Percentiles rank a stretch among this genome's conserved stretches.
phyloP scores from a whole-genome alignment of 305 asterid species.

The Rubia tinctorum region DNA sequence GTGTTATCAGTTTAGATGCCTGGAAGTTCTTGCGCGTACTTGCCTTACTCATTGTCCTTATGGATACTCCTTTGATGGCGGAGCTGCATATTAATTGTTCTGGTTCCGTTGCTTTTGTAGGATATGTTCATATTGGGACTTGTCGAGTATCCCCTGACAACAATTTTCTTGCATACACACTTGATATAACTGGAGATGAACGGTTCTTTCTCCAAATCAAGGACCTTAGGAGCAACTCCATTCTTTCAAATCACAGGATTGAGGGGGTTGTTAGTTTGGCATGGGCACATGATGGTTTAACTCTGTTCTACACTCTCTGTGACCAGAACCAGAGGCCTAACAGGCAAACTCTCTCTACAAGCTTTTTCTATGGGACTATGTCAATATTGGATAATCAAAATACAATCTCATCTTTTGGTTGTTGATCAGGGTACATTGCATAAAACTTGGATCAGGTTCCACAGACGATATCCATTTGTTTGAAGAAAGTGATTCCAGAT shows the following conservation, averaged over 20 bases:
- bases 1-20: no score
- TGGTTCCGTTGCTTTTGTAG: slow-evolving; percentile 36
- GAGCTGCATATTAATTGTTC: slow-evolving; percentile 8
- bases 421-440: slow-evolving; percentile 59
- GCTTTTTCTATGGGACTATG: slow-evolving; percentile 7
- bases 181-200: slow-evolving; percentile 73
- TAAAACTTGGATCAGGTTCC: slow-evolving; percentile 51
- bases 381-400: slow-evolving; percentile 4
- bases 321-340: slow-evolving; percentile 83
- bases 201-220: slow-evolving; percentile 73
- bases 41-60: background rate
- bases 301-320: slow-evolving; percentile 71
- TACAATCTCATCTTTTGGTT: slow-evolving; percentile 27
- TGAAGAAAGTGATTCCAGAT: slow-evolving; percentile 78
- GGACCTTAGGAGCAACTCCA: slow-evolving; percentile 49
- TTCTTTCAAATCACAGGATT: slow-evolving; percentile 44
- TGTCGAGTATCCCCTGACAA: slow-evolving; percentile 94
- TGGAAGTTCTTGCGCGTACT: background rate
- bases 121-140: slow-evolving; percentile 96
- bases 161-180: slow-evolving; percentile 75
- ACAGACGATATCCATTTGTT: slow-evolving; percentile 44
- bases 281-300: slow-evolving; percentile 73
- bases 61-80: background rate
- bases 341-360: slow-evolving; percentile 50
- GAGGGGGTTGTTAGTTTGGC: slow-evolving; percentile 89